Evolutionary conservation across 1,139 yeast genomes (phyloP).

Genomic region (Geotrichum carabidarum): DNA sequence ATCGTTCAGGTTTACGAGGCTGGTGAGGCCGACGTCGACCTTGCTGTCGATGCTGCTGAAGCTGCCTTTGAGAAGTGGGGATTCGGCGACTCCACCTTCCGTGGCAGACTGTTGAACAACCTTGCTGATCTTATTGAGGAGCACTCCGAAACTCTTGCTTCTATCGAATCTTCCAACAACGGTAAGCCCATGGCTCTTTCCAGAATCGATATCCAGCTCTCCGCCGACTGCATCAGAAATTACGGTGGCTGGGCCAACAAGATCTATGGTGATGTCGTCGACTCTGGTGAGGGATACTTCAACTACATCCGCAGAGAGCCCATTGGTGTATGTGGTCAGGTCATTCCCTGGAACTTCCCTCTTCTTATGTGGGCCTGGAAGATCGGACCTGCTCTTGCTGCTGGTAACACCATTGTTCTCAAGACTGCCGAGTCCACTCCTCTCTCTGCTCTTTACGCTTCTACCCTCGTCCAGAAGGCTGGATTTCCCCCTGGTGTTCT

Average conservation of each 20-base stretch:
- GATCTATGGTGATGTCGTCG: slow-evolving; percentile 61
- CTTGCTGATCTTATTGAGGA: slow-evolving; percentile 62
- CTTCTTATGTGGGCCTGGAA: slow-evolving; percentile 78
- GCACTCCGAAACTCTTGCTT: slow-evolving; percentile 55
- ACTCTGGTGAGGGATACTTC: slow-evolving; percentile 58
- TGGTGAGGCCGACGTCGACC: slow-evolving; percentile 49
- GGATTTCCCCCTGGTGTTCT: slow-evolving; percentile 75
- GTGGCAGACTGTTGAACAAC: slow-evolving; percentile 55
- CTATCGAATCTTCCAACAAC: slow-evolving; percentile 75
- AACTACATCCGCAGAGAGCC: slow-evolving; percentile 61
- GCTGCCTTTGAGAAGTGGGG: slow-evolving; percentile 48
- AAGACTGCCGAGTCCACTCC: slow-evolving; percentile 80
- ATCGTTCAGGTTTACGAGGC: slow-evolving; percentile 51
- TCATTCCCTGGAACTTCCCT: slow-evolving; percentile 91
- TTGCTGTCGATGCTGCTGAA: slow-evolving; percentile 51
- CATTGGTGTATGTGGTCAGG: slow-evolving; percentile 76
- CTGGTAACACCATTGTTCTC: slow-evolving; percentile 71
- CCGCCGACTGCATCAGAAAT: slow-evolving; percentile 55
- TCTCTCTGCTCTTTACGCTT: slow-evolving; percentile 61
- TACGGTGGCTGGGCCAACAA: slow-evolving; percentile 84
- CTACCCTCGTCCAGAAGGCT: slow-evolving; percentile 57
- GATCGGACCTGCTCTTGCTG: slow-evolving; percentile 72
- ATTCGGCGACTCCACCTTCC: slow-evolving; percentile 45
- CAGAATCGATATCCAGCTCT: slow-evolving; percentile 53
- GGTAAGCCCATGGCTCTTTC: slow-evolving; percentile 65